Percentiles rank a stretch among this genome's conserved stretches.
Evolutionary conservation across 2,329 filamentous ascomycete species (phyloP).

Genomic region (Rachicladosporium sp.): DNA sequence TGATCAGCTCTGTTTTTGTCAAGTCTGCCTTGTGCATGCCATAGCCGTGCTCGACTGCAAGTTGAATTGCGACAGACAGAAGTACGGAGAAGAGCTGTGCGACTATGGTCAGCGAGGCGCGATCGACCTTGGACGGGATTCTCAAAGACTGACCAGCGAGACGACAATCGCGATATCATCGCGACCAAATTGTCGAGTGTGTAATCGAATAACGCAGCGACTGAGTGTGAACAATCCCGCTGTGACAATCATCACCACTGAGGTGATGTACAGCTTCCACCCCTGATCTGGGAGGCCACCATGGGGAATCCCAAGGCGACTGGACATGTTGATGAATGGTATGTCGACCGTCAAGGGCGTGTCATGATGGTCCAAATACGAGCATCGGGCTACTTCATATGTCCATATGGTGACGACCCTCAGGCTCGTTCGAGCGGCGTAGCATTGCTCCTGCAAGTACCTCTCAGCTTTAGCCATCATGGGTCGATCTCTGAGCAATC

Average conservation of each 20-base stretch:
- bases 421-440: too few relatives aligned
- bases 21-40: conserved; percentile 10
- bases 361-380: too few relatives aligned
- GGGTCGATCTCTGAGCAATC: too few relatives aligned
- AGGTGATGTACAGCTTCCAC: conserved; percentile 7
- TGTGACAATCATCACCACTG: conserved; percentile 6
- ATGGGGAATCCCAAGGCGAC: conserved; percentile 2
- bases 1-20: conserved; percentile 2
- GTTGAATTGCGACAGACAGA: conserved; percentile 6
- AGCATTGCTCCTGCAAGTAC: too few relatives aligned
- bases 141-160: conserved; percentile 5
- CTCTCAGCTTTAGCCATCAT: too few relatives aligned
- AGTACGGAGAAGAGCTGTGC: conserved; percentile 7
- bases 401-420: too few relatives aligned
- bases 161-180: conserved; percentile 8
- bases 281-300: conserved; percentile 5
- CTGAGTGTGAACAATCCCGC: conserved; percentile 5
- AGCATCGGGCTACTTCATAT: too few relatives aligned
- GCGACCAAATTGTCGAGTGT: conserved; percentile 3
- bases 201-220: conserved; percentile 1
- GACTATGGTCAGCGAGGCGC: not conserved
- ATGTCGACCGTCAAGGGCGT: too few relatives aligned
- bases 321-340: conserved; percentile 1
- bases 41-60: conserved; percentile 11
- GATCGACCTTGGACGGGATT: not conserved